phyloP scores from a whole-genome alignment of 129 eudicot genomes.

The Helianthus annuus region DNA sequence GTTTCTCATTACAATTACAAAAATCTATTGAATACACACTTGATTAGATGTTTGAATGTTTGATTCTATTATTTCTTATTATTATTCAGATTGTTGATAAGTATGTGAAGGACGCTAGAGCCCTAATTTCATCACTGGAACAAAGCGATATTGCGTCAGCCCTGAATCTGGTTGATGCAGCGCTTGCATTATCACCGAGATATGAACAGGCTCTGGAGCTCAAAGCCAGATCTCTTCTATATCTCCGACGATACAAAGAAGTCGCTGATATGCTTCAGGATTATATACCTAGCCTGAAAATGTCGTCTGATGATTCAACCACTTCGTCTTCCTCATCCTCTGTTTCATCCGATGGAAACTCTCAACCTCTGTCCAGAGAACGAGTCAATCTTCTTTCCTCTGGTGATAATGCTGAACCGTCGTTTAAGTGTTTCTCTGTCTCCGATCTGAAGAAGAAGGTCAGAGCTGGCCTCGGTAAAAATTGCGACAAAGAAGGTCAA shows the following conservation, averaged over 20 bases:
- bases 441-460: constrained; percentile 95
- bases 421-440: constrained; percentile 83
- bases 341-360: constrained; percentile 59
- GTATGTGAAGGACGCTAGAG: constrained; percentile 72
- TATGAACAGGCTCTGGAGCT: constrained; percentile 71
- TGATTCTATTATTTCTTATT: neutral
- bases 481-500: constrained; percentile 71
- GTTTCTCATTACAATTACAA: neutral
- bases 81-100: constrained; percentile 68
- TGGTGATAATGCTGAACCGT: constrained; percentile 42
- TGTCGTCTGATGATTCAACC: constrained; percentile 54
- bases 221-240: constrained; percentile 76
- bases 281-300: constrained; percentile 78
- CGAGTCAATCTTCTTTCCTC: constrained; percentile 65
- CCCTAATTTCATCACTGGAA: constrained; percentile 60
- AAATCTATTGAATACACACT: neutral
- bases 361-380: constrained; percentile 56
- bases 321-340: constrained; percentile 47
- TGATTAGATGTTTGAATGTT: neutral
- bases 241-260: constrained; percentile 67
- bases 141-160: constrained; percentile 62
- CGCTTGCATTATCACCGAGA: constrained; percentile 66
- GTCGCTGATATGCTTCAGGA: constrained; percentile 97
- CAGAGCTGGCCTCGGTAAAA: constrained; percentile 61
- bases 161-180: constrained; percentile 71